phyloP scores from a whole-genome alignment of 805 yeast genomes.

The Candida nanaspora region DNA sequence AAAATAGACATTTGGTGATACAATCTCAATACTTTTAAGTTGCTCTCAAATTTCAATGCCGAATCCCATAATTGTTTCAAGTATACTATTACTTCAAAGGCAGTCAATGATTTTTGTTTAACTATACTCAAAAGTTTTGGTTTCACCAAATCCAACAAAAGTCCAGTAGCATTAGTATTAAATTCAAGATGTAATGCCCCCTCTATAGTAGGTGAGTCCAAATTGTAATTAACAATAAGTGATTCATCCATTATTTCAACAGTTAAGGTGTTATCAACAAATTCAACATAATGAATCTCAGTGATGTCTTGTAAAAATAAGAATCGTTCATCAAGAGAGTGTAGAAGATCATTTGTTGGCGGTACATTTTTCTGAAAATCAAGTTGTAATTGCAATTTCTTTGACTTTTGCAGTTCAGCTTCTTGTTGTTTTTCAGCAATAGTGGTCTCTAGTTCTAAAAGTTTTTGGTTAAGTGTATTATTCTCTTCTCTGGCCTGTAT shows the following conservation, averaged over 20 bases:
- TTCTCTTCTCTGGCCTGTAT: not conserved
- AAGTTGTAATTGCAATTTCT: not conserved
- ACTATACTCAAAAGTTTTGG: not conserved
- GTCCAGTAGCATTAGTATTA: not conserved
- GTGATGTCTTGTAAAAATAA: not conserved
- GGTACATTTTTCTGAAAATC: slow-evolving; percentile 5
- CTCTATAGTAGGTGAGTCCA: not conserved
- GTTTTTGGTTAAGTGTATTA: not conserved
- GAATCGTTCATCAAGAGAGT: too few relatives aligned
- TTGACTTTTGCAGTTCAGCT: too few relatives aligned
- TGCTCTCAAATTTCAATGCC: not conserved
- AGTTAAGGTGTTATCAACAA: slow-evolving; percentile 3
- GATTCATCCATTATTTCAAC: slow-evolving; percentile 3
- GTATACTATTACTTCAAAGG: not conserved
- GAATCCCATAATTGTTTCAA: not conserved
- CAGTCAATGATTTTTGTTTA: not conserved
- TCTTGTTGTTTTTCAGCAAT: not conserved
- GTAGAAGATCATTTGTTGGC: slow-evolving; percentile 13
- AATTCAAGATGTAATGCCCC: not conserved
- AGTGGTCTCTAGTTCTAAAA: not conserved
- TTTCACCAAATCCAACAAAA: not conserved
- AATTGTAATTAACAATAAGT: not conserved
- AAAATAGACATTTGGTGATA: not conserved
- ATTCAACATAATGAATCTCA: not conserved
- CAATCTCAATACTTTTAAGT: not conserved